Conservation (phyloP, 169 alveolate genomes). For the Plasmodium inui region DNA sequence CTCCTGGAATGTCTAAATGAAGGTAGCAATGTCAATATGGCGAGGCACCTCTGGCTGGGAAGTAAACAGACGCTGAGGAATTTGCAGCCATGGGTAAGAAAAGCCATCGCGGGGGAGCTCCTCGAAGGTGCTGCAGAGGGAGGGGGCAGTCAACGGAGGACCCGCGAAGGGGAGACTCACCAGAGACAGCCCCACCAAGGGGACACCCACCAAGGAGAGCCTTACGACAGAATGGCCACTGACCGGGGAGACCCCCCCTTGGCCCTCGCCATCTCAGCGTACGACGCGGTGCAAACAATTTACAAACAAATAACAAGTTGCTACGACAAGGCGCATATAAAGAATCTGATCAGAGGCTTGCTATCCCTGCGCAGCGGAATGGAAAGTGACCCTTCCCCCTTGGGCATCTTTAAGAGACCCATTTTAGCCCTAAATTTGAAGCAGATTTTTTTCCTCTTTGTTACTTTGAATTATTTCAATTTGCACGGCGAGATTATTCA, state of each 20-base stretch:
- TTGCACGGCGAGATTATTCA: constrained; percentile 28
- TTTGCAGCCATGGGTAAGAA: not conserved
- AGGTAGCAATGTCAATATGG: not conserved
- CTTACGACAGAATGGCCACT: not conserved
- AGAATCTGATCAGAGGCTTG: not conserved
- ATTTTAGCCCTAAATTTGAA: constrained; percentile 43
- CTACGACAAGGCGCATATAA: constrained; percentile 5
- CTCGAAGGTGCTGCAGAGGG: not conserved
- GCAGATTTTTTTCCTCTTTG: constrained; percentile 61
- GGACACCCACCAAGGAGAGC: not conserved
- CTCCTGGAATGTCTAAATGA: not conserved
- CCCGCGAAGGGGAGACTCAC: no score
- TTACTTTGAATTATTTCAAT: constrained; percentile 25
- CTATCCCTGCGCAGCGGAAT: not conserved
- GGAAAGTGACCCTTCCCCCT: not conserved
- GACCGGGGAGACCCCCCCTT: not conserved
- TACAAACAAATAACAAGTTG: constrained; percentile 26
- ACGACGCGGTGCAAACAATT: constrained; percentile 9
- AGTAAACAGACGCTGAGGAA: not conserved
- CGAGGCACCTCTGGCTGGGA: not conserved
- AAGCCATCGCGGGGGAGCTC: not conserved
- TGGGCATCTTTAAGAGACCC: constrained; percentile 28
- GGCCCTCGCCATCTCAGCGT: not conserved
- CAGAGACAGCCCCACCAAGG: no score
- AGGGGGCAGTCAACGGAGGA: not conserved